Base-by-base conservation (phyloP, 2,329 filamentous ascomycete species). In the Xylaria sp. region DNA sequence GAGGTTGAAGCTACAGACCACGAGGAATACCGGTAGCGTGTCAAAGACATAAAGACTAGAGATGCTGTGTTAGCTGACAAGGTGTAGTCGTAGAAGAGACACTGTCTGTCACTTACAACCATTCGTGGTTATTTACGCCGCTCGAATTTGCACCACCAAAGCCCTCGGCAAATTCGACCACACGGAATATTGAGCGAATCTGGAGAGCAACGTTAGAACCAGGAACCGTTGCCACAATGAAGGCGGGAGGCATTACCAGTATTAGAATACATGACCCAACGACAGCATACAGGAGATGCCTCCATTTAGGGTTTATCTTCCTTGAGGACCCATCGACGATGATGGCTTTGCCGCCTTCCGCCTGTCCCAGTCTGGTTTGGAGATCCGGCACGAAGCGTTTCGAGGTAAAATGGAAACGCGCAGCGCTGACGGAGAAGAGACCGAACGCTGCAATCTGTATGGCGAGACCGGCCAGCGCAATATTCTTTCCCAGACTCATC, bases 381-480 rank as follows among this genome's bases (percentile, higher is more conserved):
- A 72, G 63, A 9, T 57, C 56, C 6, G 61, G 56, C 4, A 59
- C 60, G 59, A 76, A 77, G 20, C 63, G 64, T 50, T 69, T 72
- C 1, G 74, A 76, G 4, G 72, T 75, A 48, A 78, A 77, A 57
- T 78, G 75, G 60, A 80, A 80, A 6, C 77, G 72, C 2, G 72
- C 65, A 1, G 77, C 76, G 5, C 78, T 66, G 21, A 80, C 50
- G 4, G 69, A 71, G 50, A 80, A 80, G 2, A 80, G 64, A 1
- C 77, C 76, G 52, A 80, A 80, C 1, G 74, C 77, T 0, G 60
- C 62, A 11, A 81, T 67, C 52, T 80, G 77, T 1, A 76, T 53
- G n/a, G 67, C 67, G 6, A 77, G 72, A n/a, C 75, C 75, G 3
- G 64, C 62, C 17, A 74, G 62, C 2, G 75, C 75, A 29, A 77